phyloP scores from a whole-genome alignment of 2,329 filamentous ascomycete species.

The Parastagonospora nodorum region DNA sequence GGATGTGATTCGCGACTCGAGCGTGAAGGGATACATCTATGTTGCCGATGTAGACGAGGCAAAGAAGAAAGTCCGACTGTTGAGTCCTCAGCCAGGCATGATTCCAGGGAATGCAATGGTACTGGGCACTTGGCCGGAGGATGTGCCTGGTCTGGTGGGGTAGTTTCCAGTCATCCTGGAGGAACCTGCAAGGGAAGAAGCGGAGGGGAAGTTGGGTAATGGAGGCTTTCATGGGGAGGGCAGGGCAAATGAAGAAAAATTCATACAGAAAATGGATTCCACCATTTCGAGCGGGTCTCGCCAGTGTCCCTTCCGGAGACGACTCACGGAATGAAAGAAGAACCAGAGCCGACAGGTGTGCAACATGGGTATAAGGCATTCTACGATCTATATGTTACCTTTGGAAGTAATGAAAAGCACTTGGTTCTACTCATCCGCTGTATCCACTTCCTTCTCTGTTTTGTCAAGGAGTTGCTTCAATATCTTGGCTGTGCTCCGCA shows the following conservation, averaged over 20 bases:
- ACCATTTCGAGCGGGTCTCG: too few relatives aligned
- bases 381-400: background rate
- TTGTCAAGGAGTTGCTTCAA: constrained; percentile 65
- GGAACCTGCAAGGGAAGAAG: background rate
- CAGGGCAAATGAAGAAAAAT: too few relatives aligned
- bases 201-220: background rate
- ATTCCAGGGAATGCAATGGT: constrained; percentile 80
- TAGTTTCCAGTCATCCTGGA: constrained; percentile 9
- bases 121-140: constrained; percentile 86
- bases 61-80: constrained; percentile 76
- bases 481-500: constrained; percentile 72
- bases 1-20: constrained; percentile 76
- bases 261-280: too few relatives aligned
- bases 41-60: constrained; percentile 89
- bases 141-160: constrained; percentile 73
- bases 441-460: constrained; percentile 22
- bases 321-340: too few relatives aligned
- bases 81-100: constrained; percentile 82
- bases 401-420: background rate
- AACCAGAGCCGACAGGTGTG: background rate
- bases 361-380: constrained; percentile 1
- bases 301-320: too few relatives aligned
- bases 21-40: constrained; percentile 91
- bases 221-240: background rate
- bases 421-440: background rate